Evolutionary conservation across 2,329 filamentous ascomycete genomes (phyloP).

Genomic region (Septoria linicola): DNA sequence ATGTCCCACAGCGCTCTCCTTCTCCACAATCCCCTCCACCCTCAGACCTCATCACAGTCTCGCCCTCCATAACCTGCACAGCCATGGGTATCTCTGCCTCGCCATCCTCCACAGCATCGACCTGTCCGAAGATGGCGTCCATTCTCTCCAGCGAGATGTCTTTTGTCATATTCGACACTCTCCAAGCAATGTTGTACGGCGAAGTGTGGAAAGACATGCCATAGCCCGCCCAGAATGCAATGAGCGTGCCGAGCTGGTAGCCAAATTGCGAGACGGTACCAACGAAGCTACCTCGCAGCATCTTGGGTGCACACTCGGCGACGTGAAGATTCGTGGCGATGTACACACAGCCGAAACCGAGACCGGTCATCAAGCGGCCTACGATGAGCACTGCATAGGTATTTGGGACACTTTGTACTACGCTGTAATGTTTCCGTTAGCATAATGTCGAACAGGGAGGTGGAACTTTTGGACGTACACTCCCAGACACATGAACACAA

Average conservation of each 20-base stretch:
- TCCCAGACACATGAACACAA: constrained; percentile 43
- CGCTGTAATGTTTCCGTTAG: constrained; percentile 29
- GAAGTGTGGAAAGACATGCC: constrained; percentile 45
- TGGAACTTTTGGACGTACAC: constrained; percentile 31
- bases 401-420: constrained; percentile 45
- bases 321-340: constrained; percentile 47
- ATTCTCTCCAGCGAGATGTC: constrained; percentile 43
- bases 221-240: constrained; percentile 48
- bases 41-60: background rate
- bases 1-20: constrained; percentile 15
- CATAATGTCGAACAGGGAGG: background rate
- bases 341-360: constrained; percentile 46
- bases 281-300: constrained; percentile 44
- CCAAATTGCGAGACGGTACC: constrained; percentile 45
- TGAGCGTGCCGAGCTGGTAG: constrained; percentile 47
- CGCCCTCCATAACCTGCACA: constrained; percentile 13
- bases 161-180: constrained; percentile 49
- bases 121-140: constrained; percentile 34
- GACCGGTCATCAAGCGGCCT: constrained; percentile 43
- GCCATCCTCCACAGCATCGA: constrained; percentile 42
- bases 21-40: constrained; percentile 17
- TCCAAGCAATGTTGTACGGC: constrained; percentile 47
- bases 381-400: constrained; percentile 44
- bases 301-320: constrained; percentile 44
- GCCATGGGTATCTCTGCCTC: constrained; percentile 34